Evolutionary conservation across 148 eudicot genomes (phyloP).

Genomic region (Rhododendron henanense): DNA sequence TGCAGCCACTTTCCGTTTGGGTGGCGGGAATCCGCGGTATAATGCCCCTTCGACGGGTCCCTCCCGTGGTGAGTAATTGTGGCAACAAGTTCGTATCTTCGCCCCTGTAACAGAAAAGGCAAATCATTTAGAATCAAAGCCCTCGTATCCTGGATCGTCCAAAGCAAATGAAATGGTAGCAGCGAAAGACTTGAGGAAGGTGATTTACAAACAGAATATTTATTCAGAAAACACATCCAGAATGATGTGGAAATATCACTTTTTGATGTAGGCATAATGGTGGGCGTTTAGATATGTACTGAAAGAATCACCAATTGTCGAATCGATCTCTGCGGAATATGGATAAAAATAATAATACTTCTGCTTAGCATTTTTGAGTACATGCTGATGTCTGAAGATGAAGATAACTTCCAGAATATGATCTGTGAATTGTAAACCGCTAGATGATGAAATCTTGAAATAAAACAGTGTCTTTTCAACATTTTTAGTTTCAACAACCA

Average conservation of each 20-base stretch:
- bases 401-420: neutral
- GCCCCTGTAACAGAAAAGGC: constrained; percentile 35
- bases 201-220: neutral
- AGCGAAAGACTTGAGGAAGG: neutral
- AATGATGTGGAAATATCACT: neutral
- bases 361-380: neutral
- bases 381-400: neutral
- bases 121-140: neutral
- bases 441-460: neutral
- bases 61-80: constrained; percentile 80
- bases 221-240: neutral
- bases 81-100: constrained; percentile 77
- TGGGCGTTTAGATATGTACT: neutral
- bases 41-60: constrained; percentile 85
- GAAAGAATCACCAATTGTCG: neutral
- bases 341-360: neutral
- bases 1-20: constrained; percentile 70
- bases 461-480: neutral
- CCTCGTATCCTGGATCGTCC: neutral
- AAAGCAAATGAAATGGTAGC: neutral
- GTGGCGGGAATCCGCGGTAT: constrained; percentile 74
- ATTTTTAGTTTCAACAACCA: neutral
- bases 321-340: neutral
- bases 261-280: neutral
- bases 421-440: neutral